Evolutionary conservation across 2,329 filamentous ascomycete species (phyloP), one percentile per base, ranked within the genome.

Genomic region (Verticillium zaregamsianum): DNA sequence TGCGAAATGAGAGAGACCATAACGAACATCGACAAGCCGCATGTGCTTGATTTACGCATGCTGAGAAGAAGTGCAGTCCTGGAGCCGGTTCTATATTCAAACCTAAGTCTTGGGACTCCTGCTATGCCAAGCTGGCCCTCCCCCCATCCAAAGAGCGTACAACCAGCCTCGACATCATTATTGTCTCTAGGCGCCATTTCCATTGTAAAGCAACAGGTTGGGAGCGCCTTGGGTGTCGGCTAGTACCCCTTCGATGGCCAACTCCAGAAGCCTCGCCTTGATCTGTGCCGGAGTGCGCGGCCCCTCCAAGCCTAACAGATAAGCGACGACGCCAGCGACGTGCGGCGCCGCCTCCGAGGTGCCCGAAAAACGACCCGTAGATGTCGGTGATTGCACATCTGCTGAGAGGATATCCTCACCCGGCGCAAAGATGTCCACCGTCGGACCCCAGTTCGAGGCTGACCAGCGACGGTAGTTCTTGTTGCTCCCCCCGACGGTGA

Each of bases 401-500:
- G 84, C 70, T 49, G 78, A 81, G 11, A 78, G 68, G 54, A 85
- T 71, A 56, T 67, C 64, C 2, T 75, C 72, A 11, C 82, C 82
- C 1, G 83, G 79, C 0, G 82, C 83, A 55, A 81, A 81, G 63
- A 86, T 69, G 65, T 85, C 80, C 52, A 85, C 73, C 8, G 66
- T 31, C 1, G 62, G 25, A 7, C 83, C 82, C 59, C 73, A 84
- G 72, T 86, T 85, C 63, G 79, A 82, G 70, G 79, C 82, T 8
- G 65, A 66, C n/a, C 80, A 74, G 17, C 74, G 71, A 6, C 66
- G 68, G 64, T 80, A 77, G 25, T 68, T 52, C 3, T 62, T 65
- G 60, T 79, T 75, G 40, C 78, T 77, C 57, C 82, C 80, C 3
- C 80, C 83, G n/a, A 86, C 82, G 0, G 82, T 85, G 65, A 83